A percentile compares a stretch with the other conserved stretches of the same genome.
Evolutionary conservation across 257 asterid species (phyloP).

Genomic region (Nicotiana undulata): DNA sequence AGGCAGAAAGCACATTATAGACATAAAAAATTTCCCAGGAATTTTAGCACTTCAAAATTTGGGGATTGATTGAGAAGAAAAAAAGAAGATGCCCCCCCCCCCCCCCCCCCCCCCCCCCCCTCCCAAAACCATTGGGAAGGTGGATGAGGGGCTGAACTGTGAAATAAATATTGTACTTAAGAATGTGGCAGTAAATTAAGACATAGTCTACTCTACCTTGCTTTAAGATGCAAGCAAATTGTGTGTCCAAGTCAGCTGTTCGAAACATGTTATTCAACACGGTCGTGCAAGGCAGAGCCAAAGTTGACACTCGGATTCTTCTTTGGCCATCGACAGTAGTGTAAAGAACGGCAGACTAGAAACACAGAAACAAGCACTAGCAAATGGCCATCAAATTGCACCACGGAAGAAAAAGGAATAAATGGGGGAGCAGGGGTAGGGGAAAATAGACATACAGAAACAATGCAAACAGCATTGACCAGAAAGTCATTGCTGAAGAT

Average conservation of each 20-base stretch:
- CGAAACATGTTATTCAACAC: constrained; percentile 92
- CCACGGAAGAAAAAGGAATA: not conserved
- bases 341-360: constrained; percentile 95
- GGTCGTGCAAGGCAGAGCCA: constrained; percentile 88
- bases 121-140: not conserved
- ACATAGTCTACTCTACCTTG: constrained; percentile 46
- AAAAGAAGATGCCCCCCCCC: not conserved
- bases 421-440: not conserved
- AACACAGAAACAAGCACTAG: not conserved
- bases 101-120: no score
- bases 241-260: constrained; percentile 93
- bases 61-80: not conserved
- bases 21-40: not conserved
- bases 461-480: not conserved
- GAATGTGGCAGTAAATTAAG: not conserved
- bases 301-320: constrained; percentile 91
- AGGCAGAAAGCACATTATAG: not conserved
- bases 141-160: not conserved
- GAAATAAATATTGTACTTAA: not conserved
- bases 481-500: constrained; percentile 1
- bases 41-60: not conserved
- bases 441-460: not conserved
- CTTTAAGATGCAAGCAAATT: constrained; percentile 77
- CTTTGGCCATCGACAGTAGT: constrained; percentile 93
- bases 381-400: constrained; percentile 1